Conservation (phyloP, 192 early-diverging fungal genomes). For the Mortierella hygrophila region DNA sequence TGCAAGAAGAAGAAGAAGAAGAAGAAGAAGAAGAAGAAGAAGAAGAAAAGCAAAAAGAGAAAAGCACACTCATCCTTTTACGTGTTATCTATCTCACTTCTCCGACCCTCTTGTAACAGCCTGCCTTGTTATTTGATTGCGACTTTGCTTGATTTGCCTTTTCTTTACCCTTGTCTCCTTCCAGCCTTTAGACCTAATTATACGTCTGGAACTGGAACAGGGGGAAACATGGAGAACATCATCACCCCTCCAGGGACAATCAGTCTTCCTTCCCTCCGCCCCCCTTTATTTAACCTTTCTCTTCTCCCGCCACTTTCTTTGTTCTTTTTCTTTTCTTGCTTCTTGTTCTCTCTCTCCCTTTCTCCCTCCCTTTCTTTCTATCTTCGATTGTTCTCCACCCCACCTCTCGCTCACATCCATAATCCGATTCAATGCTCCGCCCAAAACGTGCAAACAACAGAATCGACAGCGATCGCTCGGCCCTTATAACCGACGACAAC, state of each 20-base stretch:
- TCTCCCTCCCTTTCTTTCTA: not conserved
- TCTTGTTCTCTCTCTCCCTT: not conserved
- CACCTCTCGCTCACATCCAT: too few species aligned
- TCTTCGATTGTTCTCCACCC: not conserved
- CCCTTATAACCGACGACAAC: slow-evolving; percentile 1
- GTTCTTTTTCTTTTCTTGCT: not conserved
- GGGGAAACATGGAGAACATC: not conserved
- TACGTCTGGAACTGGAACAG: not conserved
- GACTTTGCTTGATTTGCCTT: not conserved
- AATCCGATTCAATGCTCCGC: not conserved
- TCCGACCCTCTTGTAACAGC: not conserved
- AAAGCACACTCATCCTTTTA: not conserved
- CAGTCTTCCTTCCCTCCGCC: not conserved
- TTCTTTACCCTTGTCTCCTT: not conserved
- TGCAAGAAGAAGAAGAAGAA: not conserved
- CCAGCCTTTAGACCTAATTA: not conserved
- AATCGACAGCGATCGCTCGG: slow-evolving; percentile 26
- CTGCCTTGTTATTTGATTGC: not conserved
- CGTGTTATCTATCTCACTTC: not conserved
- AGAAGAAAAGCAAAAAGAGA: not conserved
- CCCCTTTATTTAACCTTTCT: not conserved
- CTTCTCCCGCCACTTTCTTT: not conserved
- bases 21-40: not conserved
- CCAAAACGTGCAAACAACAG: not conserved
- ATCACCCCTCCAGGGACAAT: not conserved